Base-by-base conservation (phyloP, 495 filamentous ascomycete genomes). In the Hyphodiscus hymeniophilus region DNA sequence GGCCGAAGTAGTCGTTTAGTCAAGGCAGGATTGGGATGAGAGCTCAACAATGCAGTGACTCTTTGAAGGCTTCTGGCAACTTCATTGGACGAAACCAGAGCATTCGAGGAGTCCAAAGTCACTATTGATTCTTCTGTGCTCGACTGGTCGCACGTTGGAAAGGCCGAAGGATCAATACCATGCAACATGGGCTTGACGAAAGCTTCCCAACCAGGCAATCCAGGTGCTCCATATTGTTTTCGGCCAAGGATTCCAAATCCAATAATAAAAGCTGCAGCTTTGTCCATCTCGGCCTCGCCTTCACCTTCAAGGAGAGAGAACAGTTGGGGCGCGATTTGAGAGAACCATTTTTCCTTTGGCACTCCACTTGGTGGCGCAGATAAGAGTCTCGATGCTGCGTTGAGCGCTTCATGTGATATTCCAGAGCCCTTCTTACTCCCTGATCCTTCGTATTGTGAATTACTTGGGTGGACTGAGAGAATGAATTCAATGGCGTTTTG, bases 21-120 rank as follows among this genome's bases (percentile, higher is more conserved):
- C n/a, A 92, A 65, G 1, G 79, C 79, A 3, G 84, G 82, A 51
- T 89, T 83, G 0, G 84, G 81, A 62, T 87, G 84, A 10, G 84
- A 80, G 21, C 76, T 63, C 1, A 81, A 56, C 6, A 92, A 60
- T 5, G 67, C 65, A 24, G 65, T 67, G 6, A 92, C 51, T 13
- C 84, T 74, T 16, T 69, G 63, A 7, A 92, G 43, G 6, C 79
- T 75, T 15, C 55, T 56, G 30, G 55, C 56, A 8, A 82, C 52
- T 6, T 74, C 68, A 20, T 54, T 45, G 8, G 69, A 60, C 4
- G 58, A 48, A 47, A 24, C 69, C 50, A 47, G 33, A 60, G 24
- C 65, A 55, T 56, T 55, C 63, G 34, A 22, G 71, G 45, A 13
- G 71, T 58, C 5, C 57, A 69, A 16, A 56, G 62, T 8, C 24